Base-by-base conservation (phyloP, 305 asterid species). In the Ruellia speciosa region DNA sequence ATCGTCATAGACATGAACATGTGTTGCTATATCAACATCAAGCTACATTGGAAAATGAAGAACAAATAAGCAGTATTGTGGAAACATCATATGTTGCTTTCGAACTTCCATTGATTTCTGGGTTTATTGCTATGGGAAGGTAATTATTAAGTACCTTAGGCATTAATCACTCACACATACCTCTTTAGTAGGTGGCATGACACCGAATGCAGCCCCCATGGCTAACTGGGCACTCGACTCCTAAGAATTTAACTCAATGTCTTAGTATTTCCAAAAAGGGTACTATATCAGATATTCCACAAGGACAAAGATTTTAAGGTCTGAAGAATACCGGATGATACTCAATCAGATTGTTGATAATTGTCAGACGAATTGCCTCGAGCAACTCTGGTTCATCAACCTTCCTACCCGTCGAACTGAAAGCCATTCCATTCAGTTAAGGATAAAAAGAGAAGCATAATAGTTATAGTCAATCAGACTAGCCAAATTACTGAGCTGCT, bases 361-460 rank as follows among this genome's bases (percentile, higher is more conserved):
- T 79, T 54, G 99, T 92, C 85, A 88, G 75, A 62, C 99, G 96
- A 68, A 92, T 92, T n/a, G 99, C 95, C 86, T 92, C 99, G 1
- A 88, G 97, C 72, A 82, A 72, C 79, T 92, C 99, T 11, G 99
- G 93, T 14, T 92, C 99, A 33, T 88, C 84, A 37, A 92, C 70
- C 69, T 92, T 92, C 75, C 95, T 82, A 50, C 99, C 99, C 18
- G 94, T 79, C 41, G 97, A 77, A 45, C 99, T 92, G 84, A 40
- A 24, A 24, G 31, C 2, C 31, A 24, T 1, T 24, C 31, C 31
- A 24, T 1, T 24, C 31, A 24, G 31, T 1, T 24, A 24, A 1
- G 31, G 31, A 24, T 24, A n/a, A n/a, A n/a, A n/a, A n/a, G n/a
- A n/a, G n/a, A n/a, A n/a, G n/a, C n/a, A n/a, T n/a, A n/a, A n/a